phyloP scores from a whole-genome alignment of 257 asterid species.

The Buddleja alternifolia region DNA sequence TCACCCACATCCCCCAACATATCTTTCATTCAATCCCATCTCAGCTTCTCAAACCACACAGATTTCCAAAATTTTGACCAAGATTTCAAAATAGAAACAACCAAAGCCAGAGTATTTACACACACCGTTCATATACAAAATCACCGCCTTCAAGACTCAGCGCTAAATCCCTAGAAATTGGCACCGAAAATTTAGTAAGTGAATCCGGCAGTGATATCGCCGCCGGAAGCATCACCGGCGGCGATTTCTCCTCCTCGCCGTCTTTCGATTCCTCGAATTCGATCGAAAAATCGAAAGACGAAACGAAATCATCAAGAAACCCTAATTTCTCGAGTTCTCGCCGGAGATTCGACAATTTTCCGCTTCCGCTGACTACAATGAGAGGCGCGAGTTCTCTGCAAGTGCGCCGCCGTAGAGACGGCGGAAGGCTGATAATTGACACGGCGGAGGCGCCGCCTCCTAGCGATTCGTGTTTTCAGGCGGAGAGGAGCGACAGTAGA shows the following conservation, averaged over 20 bases:
- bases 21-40: conserved; percentile 51
- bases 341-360: conserved; percentile 31
- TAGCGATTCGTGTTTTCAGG: conserved; percentile 38
- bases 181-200: conserved; percentile 64
- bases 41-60: neutral
- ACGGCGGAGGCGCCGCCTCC: conserved; percentile 40
- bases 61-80: conserved; percentile 25
- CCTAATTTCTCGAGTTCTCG: too few relatives aligned
- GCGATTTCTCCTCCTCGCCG: too few relatives aligned
- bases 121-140: conserved; percentile 8
- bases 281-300: neutral
- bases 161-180: conserved; percentile 50
- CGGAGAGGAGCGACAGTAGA: conserved; percentile 57
- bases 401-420: conserved; percentile 42
- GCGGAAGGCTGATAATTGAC: conserved; percentile 50
- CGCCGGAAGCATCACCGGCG: too few relatives aligned
- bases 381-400: conserved; percentile 44
- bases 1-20: conserved; percentile 40
- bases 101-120: too few relatives aligned
- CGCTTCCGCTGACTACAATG: conserved; percentile 65
- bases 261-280: neutral
- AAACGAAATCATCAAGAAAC: conserved; percentile 1
- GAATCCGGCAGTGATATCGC: conserved; percentile 50
- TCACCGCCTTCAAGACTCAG: conserved; percentile 38
- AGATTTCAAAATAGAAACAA: conserved; percentile 8